These are phyloP conservation scores for Pythium scleroteichum DNA, from an alignment of 352 stramenopile species.

Conservation along the genomic window DNA sequence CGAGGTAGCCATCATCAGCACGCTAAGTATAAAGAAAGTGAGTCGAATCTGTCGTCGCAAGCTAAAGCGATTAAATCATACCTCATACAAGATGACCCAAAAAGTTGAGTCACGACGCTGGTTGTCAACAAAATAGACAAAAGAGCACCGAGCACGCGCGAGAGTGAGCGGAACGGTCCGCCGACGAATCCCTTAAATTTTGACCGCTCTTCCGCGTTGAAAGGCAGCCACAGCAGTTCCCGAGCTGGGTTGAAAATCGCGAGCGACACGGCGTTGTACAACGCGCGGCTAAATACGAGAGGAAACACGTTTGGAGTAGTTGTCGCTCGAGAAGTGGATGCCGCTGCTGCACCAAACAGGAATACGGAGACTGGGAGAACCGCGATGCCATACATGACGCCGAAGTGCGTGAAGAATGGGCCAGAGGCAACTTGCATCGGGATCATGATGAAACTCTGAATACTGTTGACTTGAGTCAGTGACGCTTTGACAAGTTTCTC, in stretches of 20 bases:
- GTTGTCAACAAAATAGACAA: conserved; percentile 73
- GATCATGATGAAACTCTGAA: conserved; percentile 88
- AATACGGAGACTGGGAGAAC: conserved; percentile 71
- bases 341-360: conserved; percentile 60
- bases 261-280: conserved; percentile 82
- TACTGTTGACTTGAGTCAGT: conserved; percentile 74
- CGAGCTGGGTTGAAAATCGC: conserved; percentile 83
- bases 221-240: conserved; percentile 86
- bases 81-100: conserved; percentile 63
- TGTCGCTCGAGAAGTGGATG: conserved; percentile 52
- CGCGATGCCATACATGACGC: conserved; percentile 84
- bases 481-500: conserved; percentile 65
- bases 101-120: conserved; percentile 37
- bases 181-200: conserved; percentile 82
- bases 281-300: conserved; percentile 62
- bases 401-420: conserved; percentile 82
- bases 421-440: conserved; percentile 78
- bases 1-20: conserved; percentile 61
- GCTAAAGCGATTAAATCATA: conserved; percentile 21
- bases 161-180: conserved; percentile 79
- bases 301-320: conserved; percentile 34
- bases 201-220: conserved; percentile 66
- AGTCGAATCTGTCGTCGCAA: not conserved
- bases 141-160: conserved; percentile 71
- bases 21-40: conserved; percentile 29